Conservation (phyloP, 331 rosid species). For the Erythrophleum ivorense region DNA sequence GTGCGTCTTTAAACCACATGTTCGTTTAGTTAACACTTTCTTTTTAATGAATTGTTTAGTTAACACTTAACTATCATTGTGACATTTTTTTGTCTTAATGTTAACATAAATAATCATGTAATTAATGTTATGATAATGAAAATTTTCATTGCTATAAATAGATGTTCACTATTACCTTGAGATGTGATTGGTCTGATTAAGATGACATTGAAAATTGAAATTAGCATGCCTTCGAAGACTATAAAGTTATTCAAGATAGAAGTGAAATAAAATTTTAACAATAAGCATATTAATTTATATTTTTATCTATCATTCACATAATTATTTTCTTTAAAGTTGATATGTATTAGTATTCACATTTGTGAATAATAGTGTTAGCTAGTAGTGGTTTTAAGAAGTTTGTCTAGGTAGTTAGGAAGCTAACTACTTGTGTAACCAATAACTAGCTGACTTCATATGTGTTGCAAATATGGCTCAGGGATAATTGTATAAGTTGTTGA, state of each 20-base stretch:
- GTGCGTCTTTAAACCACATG: no score
- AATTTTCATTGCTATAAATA: neutral
- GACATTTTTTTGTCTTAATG: neutral
- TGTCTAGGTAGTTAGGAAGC: neutral
- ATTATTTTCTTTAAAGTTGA: neutral
- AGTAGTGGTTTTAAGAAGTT: neutral
- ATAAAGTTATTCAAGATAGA: neutral
- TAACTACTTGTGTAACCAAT: neutral
- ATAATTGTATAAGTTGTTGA: no score
- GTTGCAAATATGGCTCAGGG: no score
- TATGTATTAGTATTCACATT: neutral
- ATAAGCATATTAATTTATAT: neutral
- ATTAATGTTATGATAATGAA: neutral
- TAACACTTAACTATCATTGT: neutral
- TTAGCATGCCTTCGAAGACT: neutral
- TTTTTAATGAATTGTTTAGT: neutral
- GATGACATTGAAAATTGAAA: neutral
- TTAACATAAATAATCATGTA: neutral
- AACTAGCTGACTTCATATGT: no score
- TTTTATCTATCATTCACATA: neutral
- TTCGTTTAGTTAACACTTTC: neutral
- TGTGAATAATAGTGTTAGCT: neutral
- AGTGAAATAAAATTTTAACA: neutral
- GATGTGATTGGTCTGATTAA: neutral
- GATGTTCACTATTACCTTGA: neutral